Base-by-base conservation (phyloP, 2,329 filamentous ascomycete species). In the Teratosphaeria destructans region DNA sequence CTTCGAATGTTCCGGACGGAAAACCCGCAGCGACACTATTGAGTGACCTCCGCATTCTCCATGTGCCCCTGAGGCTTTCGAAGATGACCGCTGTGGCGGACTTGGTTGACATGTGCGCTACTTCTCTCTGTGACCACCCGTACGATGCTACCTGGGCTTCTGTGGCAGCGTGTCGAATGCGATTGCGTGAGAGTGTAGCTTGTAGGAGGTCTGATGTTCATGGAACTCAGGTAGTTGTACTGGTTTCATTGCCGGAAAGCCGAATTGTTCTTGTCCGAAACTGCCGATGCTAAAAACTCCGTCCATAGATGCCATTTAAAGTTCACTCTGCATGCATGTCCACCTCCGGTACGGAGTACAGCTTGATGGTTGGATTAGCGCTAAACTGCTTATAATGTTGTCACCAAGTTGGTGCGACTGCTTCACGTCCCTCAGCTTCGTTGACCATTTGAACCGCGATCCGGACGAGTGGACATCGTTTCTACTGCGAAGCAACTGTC, bases 1-100 rank as follows among this genome's bases (percentile, higher is more conserved):
- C 72, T 53, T 71, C 67, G 56, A 74, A 73, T 3, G 64, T 69
- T 29, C 72, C 72, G 12, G 69, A 72, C 8, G 70, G 71, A 54
- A 71, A 74, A 39, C 67, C 70, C 8, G 71, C 65, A 2, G 73
- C 60, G 8, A 59, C 63, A 59, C 70, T 73, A 52, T 68, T 67
- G 19, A 74, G 62, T 2, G 66, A 66, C 55, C 72, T 64, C 47
- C 63, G 63, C 6, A 74, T 67, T 39, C 66, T 65, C 72, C 72
- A 74, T 4, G 67, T 67, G 55, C 72, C 72, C 61, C 63, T 57
- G 5, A 74, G 65, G 55, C 62, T 68, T 2, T 67, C 65, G 62
- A 72, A 74, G 19, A 73, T 71, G 56, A 61, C 61, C 5, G 64
- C 63, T 7, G 65, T 61, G 12, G 67, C 62, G 2, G 62, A 64